Conservation (phyloP, 768 basidiomycete genomes). For the Suillus weaverae region DNA sequence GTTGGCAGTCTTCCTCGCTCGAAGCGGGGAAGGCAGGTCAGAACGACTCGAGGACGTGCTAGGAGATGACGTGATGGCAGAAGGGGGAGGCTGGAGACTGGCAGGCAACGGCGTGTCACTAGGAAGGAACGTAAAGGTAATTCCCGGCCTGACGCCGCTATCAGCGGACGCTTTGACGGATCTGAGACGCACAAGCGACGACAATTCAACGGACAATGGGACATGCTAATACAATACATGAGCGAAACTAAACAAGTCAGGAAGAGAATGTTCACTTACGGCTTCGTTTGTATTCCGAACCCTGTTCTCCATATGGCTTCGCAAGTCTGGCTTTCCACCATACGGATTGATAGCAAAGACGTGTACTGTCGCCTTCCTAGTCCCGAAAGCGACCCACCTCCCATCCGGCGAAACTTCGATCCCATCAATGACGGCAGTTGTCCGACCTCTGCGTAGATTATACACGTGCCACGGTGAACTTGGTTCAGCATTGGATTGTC, state of each 20-base stretch:
- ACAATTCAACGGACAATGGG: slow-evolving; percentile 51
- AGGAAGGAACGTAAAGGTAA: slow-evolving; percentile 57
- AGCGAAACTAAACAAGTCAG: slow-evolving; percentile 3
- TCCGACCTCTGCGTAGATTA: slow-evolving; percentile 67
- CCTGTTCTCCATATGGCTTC: slow-evolving; percentile 58
- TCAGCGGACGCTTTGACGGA: slow-evolving; percentile 28
- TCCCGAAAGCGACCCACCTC: slow-evolving; percentile 70
- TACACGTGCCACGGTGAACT: slow-evolving; percentile 58
- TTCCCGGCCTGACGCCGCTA: slow-evolving; percentile 36
- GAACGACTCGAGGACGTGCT: slow-evolving; percentile 31
- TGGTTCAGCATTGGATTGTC: slow-evolving; percentile 11
- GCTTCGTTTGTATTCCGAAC: slow-evolving; percentile 54
- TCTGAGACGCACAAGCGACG: slow-evolving; percentile 58
- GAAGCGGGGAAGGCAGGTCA: slow-evolving; percentile 29
- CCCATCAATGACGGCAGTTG: slow-evolving; percentile 60
- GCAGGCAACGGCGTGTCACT: slow-evolving; percentile 37
- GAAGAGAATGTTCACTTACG: slow-evolving; percentile 31
- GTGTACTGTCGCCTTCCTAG: slow-evolving; percentile 63
- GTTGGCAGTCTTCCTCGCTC: slow-evolving; percentile 39
- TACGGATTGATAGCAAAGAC: slow-evolving; percentile 77
- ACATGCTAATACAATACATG: slow-evolving; percentile 35
- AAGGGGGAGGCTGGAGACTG: slow-evolving; percentile 39
- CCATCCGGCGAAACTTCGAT: slow-evolving; percentile 49
- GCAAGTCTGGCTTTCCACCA: slow-evolving; percentile 64
- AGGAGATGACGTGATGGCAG: slow-evolving; percentile 24